A percentile compares a stretch with the other conserved stretches of the same genome.
These are phyloP conservation scores for Maudiozyma barnettii DNA, from an alignment of 805 yeast genomes.

Conservation along the genomic window DNA sequence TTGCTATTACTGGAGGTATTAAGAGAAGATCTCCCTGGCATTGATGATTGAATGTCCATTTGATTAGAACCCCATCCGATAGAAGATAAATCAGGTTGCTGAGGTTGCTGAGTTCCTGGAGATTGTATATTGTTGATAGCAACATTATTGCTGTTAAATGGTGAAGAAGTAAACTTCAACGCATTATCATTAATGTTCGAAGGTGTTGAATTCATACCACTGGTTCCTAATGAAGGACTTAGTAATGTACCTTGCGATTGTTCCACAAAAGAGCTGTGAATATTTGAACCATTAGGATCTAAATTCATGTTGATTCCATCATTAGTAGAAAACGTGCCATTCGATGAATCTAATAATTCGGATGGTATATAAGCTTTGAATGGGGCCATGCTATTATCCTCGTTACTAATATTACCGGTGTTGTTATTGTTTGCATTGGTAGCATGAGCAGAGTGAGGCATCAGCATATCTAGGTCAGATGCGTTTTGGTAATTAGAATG, in stretches of 20 bases:
- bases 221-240: not conserved
- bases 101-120: not conserved
- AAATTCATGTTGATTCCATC: not conserved
- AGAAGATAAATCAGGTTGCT: slow-evolving; percentile 5
- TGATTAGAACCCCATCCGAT: slow-evolving; percentile 19
- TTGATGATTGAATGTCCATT: slow-evolving; percentile 3
- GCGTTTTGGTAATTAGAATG: not conserved
- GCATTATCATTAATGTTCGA: not conserved
- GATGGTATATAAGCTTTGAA: slow-evolving; percentile 1
- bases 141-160: not conserved
- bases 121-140: not conserved
- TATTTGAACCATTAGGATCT: not conserved
- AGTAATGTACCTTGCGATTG: not conserved
- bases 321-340: not conserved
- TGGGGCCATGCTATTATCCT: not conserved
- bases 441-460: not conserved
- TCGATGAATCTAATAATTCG: not conserved
- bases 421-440: not conserved
- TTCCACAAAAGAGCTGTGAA: not conserved
- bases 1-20: slow-evolving; percentile 1
- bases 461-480: not conserved
- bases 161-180: not conserved
- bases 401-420: not conserved
- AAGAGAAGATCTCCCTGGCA: not conserved
- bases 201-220: not conserved